These are phyloP conservation scores for Clathrospora elynae DNA, from an alignment of 2,329 filamentous ascomycete genomes.

Conservation along the genomic window DNA sequence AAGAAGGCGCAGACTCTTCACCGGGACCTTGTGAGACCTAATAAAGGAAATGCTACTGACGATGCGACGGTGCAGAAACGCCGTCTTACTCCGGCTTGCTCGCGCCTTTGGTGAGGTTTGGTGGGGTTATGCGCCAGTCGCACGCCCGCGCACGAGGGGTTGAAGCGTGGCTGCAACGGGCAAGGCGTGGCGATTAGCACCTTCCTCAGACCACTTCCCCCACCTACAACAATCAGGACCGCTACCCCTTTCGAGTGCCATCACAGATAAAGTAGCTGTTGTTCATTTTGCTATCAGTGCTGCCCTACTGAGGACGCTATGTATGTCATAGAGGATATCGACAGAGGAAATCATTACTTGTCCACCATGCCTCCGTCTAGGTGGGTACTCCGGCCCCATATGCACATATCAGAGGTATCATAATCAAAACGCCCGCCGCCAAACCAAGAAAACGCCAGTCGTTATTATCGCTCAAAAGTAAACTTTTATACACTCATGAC, in stretches of 20 bases:
- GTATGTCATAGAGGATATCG: constrained; percentile 10
- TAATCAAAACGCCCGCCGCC: constrained; percentile 20
- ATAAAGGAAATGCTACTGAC: constrained; percentile 24
- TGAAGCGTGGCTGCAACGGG: constrained; percentile 9
- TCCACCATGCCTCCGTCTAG: constrained; percentile 17
- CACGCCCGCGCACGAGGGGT: constrained; percentile 17
- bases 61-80: constrained; percentile 20
- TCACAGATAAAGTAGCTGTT: constrained; percentile 3
- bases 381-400: constrained; percentile 15
- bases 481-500: constrained; percentile 36
- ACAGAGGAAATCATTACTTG: constrained; percentile 10
- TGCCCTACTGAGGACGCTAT: constrained; percentile 6
- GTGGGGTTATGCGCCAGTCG: constrained; percentile 22
- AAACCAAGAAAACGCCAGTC: constrained; percentile 17
- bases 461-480: constrained; percentile 12
- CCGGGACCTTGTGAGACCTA: constrained; percentile 15
- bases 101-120: constrained; percentile 20
- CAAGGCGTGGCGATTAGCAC: constrained; percentile 13
- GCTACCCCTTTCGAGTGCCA: constrained; percentile 3
- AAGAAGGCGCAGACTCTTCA: constrained; percentile 22
- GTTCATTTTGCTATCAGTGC: constrained; percentile 6
- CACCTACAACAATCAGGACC: constrained; percentile 7
- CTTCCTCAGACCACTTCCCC: constrained; percentile 25
- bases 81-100: constrained; percentile 26
- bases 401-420: constrained; percentile 18